Evolutionary conservation across 129 eudicot genomes (phyloP).

Genomic region (Heracleum sosnowskyi): DNA sequence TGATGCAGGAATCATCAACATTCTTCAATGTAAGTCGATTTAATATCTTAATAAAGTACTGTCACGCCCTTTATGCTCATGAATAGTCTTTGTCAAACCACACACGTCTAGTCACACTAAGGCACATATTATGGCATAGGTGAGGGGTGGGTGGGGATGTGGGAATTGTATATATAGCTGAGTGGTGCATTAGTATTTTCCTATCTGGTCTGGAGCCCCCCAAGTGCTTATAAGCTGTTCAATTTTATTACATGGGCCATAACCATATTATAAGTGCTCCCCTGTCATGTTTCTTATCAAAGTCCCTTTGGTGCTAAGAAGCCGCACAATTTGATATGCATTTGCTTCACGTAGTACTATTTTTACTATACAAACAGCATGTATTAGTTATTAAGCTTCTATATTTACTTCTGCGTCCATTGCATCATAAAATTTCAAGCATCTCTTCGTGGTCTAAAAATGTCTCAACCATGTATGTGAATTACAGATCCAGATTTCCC

Average conservation of each 20-base stretch:
- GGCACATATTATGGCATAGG: neutral
- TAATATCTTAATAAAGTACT: neutral
- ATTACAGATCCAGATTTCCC: conserved; percentile 51
- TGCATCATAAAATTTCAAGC: neutral
- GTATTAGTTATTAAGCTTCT: neutral
- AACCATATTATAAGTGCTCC: neutral
- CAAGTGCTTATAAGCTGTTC: neutral
- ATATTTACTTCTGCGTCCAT: neutral
- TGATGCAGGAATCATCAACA: conserved; percentile 45
- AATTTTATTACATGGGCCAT: neutral
- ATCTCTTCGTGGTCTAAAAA: neutral
- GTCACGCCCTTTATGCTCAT: neutral
- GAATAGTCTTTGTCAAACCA: conserved; percentile 1
- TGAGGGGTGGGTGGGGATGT: neutral
- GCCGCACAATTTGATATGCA: neutral
- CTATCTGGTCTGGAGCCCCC: conserved; percentile 1
- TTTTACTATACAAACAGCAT: neutral
- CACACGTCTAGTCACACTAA: neutral
- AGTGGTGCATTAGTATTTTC: neutral
- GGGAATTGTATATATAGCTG: neutral
- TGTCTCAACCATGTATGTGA: neutral
- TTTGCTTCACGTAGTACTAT: neutral
- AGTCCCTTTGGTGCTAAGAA: neutral
- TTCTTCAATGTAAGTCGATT: conserved; percentile 41
- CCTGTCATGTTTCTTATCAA: neutral